These are phyloP conservation scores for Kondoa malvinella DNA, from an alignment of 768 basidiomycete species.

Conservation along the genomic window DNA sequence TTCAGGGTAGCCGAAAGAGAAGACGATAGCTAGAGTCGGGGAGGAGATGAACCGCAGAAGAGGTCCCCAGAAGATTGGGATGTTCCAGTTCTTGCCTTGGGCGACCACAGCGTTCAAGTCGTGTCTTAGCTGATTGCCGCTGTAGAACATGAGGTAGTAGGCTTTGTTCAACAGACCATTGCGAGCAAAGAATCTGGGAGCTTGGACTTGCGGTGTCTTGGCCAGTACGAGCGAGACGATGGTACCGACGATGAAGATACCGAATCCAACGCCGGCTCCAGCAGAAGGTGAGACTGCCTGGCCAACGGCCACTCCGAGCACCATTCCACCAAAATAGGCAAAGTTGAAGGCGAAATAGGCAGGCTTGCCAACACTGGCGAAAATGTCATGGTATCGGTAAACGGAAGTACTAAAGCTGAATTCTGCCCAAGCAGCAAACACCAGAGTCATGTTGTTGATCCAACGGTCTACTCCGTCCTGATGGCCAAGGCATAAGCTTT, in stretches of 20 bases:
- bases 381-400: slow-evolving; percentile 16
- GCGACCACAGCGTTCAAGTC: slow-evolving; percentile 10
- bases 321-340: slow-evolving; percentile 11
- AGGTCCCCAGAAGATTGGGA: slow-evolving; percentile 15
- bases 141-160: slow-evolving; percentile 19
- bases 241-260: slow-evolving; percentile 5
- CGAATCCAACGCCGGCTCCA: slow-evolving; percentile 17
- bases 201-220: not conserved
- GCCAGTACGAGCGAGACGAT: slow-evolving; percentile 11
- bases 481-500: too few species aligned
- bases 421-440: slow-evolving; percentile 20
- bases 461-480: not conserved
- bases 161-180: not conserved
- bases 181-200: not conserved
- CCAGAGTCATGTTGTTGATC: slow-evolving; percentile 18
- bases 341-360: slow-evolving; percentile 13
- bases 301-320: slow-evolving; percentile 16
- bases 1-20: slow-evolving; percentile 16
- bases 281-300: slow-evolving; percentile 10
- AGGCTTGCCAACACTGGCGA: slow-evolving; percentile 6
- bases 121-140: slow-evolving; percentile 18
- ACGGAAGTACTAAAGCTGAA: slow-evolving; percentile 9
- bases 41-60: slow-evolving; percentile 19
- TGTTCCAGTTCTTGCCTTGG: slow-evolving; percentile 13
- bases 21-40: slow-evolving; percentile 19